Conservation (phyloP, 1,139 yeast genomes). For the Kodamaea sp. region DNA sequence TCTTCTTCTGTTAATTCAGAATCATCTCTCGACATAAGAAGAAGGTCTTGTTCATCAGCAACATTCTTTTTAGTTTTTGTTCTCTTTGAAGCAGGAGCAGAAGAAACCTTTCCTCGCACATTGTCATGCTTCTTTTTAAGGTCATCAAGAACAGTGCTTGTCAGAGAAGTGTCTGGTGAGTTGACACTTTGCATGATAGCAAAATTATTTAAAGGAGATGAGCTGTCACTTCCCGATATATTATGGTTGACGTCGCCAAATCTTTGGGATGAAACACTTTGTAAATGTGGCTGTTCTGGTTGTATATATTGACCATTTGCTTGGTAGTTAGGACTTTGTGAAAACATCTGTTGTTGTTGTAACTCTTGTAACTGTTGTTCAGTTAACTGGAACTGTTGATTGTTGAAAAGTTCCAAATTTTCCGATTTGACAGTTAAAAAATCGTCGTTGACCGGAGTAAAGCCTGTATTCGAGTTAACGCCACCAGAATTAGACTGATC, state of each 20-base stretch:
- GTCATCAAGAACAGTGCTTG: slow-evolving; percentile 6
- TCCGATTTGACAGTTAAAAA: slow-evolving; percentile 2
- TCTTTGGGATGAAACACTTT: slow-evolving; percentile 1
- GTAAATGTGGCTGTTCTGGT: slow-evolving; percentile 1
- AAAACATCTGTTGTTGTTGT: slow-evolving; percentile 4
- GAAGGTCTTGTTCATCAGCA: slow-evolving; percentile 38
- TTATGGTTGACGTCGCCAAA: slow-evolving; percentile 4
- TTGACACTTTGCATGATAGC: slow-evolving; percentile 3
- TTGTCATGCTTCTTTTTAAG: slow-evolving; percentile 1
- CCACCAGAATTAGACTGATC: too few species aligned
- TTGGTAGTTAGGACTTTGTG: slow-evolving; percentile 6
- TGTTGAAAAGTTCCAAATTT: slow-evolving; percentile 4
- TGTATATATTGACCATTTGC: slow-evolving; percentile 2
- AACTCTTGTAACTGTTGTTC: slow-evolving; percentile 4
- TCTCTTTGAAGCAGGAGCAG: slow-evolving; percentile 1
- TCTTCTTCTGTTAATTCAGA: slow-evolving; percentile 47
- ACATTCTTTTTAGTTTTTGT: slow-evolving; percentile 24
- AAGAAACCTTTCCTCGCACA: not conserved
- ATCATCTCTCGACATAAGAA: slow-evolving; percentile 39
- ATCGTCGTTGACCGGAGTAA: not conserved
- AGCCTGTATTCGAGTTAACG: too few species aligned
- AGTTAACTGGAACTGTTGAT: slow-evolving; percentile 2
- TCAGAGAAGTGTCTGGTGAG: slow-evolving; percentile 11
- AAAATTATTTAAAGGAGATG: slow-evolving; percentile 9
- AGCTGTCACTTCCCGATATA: slow-evolving; percentile 8